Evolutionary conservation across 75 land plant species (phyloP).

Genomic region (Sequoiadendron giganteum): DNA sequence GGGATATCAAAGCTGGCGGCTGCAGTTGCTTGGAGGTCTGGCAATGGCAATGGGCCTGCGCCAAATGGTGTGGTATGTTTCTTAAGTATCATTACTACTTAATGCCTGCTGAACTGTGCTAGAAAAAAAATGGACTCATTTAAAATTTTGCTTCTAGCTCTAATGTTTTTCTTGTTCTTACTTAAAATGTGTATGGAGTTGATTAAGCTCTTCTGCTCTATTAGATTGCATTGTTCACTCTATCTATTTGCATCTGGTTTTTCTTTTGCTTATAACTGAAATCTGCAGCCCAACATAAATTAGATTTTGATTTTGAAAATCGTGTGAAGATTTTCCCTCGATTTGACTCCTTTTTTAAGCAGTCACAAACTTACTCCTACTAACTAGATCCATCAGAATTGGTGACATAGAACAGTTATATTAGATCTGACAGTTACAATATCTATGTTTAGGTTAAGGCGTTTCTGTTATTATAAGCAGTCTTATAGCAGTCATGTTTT

Average conservation of each 20-base stretch:
- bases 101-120: background rate
- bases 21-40: conserved; percentile 39
- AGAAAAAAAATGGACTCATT: background rate
- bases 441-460: background rate
- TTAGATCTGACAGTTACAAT: background rate
- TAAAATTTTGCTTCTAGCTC: background rate
- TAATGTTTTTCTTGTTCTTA: background rate
- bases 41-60: conserved; percentile 42
- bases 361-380: background rate
- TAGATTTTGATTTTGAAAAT: background rate
- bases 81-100: background rate
- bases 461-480: background rate
- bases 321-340: background rate
- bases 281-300: background rate
- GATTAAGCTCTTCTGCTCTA: conserved; percentile 9
- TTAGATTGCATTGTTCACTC: background rate
- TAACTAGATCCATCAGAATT: background rate
- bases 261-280: background rate
- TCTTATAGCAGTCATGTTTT: background rate
- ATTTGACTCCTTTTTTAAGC: background rate
- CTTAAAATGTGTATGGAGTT: background rate
- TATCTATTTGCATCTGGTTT: background rate
- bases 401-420: background rate
- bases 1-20: conserved; percentile 45
- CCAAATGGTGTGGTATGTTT: conserved; percentile 42